Base-by-base conservation (phyloP, 805 yeast species). In the Kodamaea hsintzibuensis region DNA sequence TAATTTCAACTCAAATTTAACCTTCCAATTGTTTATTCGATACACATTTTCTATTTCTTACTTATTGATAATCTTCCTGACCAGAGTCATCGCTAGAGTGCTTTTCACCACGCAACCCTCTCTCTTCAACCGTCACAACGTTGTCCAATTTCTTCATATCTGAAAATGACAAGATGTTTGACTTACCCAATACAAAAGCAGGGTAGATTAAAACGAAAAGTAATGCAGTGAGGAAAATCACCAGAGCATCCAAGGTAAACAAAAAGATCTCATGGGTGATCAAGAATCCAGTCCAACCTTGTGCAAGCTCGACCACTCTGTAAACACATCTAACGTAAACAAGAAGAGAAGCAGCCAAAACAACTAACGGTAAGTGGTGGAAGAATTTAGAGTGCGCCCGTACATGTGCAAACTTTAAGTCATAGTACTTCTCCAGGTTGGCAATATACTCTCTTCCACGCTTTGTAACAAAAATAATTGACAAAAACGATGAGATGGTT, bases 201-300 rank as follows among this genome's bases (percentile, higher is more conserved):
- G 96, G 96, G 64, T 87, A 85, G 63, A 80, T 75, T 1, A 81
- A 65, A 17, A 65, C 54, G 42, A 56, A 62, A 10, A 66, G 49
- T 2, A 57, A 37, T 40, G 65, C 57, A 10, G 72, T 53, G 25
- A 68, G 50, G 47, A 62, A 59, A 6, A 69, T 64, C 68, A 69
- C 63, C 44, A 66, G 37, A 1, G 66, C 75, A 47, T 72, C 76
- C 27, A 71, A 56, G 1, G 65, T 58, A 61, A 69, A 54, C 0
- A 88, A 72, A 63, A 84, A 67, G 2, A 74, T 64, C 2, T 78
- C 64, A 25, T 69, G 68, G 1, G 77, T 73, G 48, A 88, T 86
- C 61, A 91, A 71, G 54, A 68, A 75, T 1, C 96, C 93, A 6
- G 63, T 55, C 87, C 92, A 89, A 12, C 92, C 93, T 62, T 84